phyloP scores from a whole-genome alignment of 2,329 filamentous ascomycete genomes.

The Trichoderma gracile region DNA sequence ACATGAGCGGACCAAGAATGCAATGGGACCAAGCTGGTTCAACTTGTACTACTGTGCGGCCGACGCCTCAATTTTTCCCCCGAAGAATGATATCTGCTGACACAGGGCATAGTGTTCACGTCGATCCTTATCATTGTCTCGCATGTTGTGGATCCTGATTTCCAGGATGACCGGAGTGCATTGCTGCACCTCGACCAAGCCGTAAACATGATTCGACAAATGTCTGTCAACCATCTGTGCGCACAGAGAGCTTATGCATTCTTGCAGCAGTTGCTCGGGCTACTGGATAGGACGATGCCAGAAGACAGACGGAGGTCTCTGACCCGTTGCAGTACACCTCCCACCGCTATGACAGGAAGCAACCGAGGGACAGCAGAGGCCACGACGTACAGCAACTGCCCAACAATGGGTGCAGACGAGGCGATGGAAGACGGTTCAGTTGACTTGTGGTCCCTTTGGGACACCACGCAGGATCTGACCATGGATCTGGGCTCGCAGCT shows the following conservation, averaged over 20 bases:
- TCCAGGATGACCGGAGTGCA: conserved; percentile 16
- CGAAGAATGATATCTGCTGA: not conserved
- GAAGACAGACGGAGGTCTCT: conserved; percentile 5
- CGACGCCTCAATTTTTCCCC: too few species aligned
- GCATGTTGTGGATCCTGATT: conserved; percentile 19
- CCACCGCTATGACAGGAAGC: conserved; percentile 6
- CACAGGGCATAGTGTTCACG: not conserved
- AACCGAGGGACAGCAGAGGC: not conserved
- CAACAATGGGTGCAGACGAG: not conserved
- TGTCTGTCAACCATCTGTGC: conserved; percentile 18
- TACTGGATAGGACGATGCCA: conserved; percentile 11
- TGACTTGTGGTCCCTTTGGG: conserved; percentile 20
- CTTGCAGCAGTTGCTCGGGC: conserved; percentile 12
- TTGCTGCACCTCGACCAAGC: conserved; percentile 15
- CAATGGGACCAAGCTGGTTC: conserved; percentile 22
- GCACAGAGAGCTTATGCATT: conserved; percentile 19
- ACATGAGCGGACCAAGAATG: conserved; percentile 15
- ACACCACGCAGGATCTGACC: conserved; percentile 16
- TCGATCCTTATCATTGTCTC: conserved; percentile 18
- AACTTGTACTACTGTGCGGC: conserved; percentile 18
- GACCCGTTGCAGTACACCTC: conserved; percentile 13
- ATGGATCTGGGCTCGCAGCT: conserved; percentile 18
- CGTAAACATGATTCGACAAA: conserved; percentile 16
- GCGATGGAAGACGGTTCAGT: not conserved
- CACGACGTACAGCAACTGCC: not conserved